A percentile compares a stretch with the other conserved stretches of the same genome.
These are phyloP conservation scores for Bothriochloa decipiens DNA, from an alignment of 176 grass and related monocot species.

Conservation along the genomic window DNA sequence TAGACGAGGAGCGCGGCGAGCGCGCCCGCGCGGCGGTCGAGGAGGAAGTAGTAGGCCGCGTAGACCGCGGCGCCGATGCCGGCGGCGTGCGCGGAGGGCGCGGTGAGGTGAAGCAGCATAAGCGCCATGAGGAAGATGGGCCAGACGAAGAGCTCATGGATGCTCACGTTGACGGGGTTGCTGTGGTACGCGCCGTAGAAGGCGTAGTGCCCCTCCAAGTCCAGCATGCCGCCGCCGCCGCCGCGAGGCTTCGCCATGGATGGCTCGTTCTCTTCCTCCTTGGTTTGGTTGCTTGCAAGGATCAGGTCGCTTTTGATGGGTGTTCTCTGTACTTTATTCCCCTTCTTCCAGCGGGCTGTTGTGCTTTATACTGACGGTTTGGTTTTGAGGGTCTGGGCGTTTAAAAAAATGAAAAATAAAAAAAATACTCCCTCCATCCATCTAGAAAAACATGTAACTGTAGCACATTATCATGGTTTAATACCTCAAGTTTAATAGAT, in stretches of 20 bases:
- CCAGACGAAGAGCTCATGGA: constrained; percentile 93
- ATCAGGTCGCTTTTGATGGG: background rate
- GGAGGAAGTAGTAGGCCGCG: constrained; percentile 61
- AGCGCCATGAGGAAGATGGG: constrained; percentile 76
- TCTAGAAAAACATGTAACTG: no score
- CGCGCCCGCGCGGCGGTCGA: constrained; percentile 64
- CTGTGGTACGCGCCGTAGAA: constrained; percentile 98
- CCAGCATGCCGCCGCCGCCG: constrained; percentile 47
- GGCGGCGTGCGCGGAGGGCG: constrained; percentile 37
- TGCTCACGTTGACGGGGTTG: constrained; percentile 74
- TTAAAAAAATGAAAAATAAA: no score
- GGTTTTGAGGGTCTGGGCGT: no score
- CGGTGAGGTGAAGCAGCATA: constrained; percentile 73
- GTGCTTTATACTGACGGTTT: no score
- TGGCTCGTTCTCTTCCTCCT: background rate
- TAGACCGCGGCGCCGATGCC: constrained; percentile 50
- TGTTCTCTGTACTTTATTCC: no score
- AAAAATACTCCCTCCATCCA: no score
- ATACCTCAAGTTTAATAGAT: no score
- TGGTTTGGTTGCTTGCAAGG: background rate
- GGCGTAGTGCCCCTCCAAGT: constrained; percentile 86
- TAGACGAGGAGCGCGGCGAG: constrained; percentile 60
- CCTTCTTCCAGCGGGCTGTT: no score
- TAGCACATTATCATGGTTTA: no score
- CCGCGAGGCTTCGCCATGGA: constrained; percentile 52